Percentiles rank a stretch among this genome's conserved stretches.
Evolutionary conservation across 164 flowering plant genomes (phyloP).

Genomic region (Annona cherimola): DNA sequence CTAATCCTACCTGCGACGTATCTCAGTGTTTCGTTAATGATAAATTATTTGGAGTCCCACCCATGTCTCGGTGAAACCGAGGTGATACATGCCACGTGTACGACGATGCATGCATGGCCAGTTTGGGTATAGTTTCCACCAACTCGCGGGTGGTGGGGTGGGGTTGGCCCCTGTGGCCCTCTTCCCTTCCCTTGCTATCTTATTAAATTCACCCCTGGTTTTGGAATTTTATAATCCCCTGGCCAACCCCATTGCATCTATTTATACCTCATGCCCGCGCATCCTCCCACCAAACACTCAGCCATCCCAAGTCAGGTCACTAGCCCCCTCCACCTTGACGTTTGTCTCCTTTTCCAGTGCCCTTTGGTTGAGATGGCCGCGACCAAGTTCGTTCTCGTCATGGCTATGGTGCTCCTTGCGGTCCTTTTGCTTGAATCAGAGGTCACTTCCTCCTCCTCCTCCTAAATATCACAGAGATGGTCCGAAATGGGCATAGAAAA

Average conservation of each 20-base stretch:
- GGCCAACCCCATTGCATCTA: slow-evolving; percentile 6
- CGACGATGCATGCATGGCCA: too few relatives aligned
- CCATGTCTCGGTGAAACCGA: neutral
- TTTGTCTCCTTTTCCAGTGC: neutral
- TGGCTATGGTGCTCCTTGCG: slow-evolving; percentile 44
- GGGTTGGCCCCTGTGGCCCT: too few relatives aligned
- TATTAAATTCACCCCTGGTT: neutral
- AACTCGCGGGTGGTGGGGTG: too few relatives aligned
- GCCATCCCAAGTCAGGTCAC: neutral
- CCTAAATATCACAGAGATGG: neutral
- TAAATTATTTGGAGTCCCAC: too few relatives aligned
- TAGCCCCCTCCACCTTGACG: neutral
- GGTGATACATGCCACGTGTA: neutral
- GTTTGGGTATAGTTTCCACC: too few relatives aligned
- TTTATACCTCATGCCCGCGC: slow-evolving; percentile 3
- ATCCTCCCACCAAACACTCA: slow-evolving; percentile 1
- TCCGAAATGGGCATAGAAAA: neutral
- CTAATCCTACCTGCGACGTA: too few relatives aligned
- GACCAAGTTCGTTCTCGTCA: slow-evolving; percentile 33
- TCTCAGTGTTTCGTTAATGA: too few relatives aligned
- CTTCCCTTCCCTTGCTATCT: too few relatives aligned
- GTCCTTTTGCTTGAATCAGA: slow-evolving; percentile 41
- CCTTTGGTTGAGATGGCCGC: slow-evolving; percentile 19
- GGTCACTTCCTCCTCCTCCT: slow-evolving; percentile 17
- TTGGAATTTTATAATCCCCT: neutral